These are phyloP conservation scores for Euphrasia confusa DNA, from an alignment of 257 asterid species.

Conservation along the genomic window DNA sequence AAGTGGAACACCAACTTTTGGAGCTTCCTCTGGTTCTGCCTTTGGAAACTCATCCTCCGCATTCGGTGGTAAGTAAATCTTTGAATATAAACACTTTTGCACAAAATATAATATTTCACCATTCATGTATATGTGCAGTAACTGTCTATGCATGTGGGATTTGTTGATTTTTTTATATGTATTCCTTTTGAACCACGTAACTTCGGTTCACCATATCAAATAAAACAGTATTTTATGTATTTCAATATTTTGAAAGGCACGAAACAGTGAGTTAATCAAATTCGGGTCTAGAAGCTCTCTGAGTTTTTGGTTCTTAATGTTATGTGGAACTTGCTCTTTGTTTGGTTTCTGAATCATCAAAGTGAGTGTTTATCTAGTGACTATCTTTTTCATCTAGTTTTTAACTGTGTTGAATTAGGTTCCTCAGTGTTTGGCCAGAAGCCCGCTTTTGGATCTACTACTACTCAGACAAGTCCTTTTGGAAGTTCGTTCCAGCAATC, in stretches of 20 bases:
- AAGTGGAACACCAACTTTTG: slow-evolving; percentile 73
- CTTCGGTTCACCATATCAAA: background rate
- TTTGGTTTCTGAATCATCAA: too few species aligned
- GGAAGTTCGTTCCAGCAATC: slow-evolving; percentile 90
- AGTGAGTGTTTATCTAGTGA: too few species aligned
- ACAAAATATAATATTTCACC: background rate
- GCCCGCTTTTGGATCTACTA: slow-evolving; percentile 75
- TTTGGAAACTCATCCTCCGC: slow-evolving; percentile 65
- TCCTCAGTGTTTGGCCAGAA: slow-evolving; percentile 76
- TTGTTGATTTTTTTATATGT: background rate
- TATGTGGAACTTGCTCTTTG: too few species aligned
- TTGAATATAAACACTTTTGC: slow-evolving; percentile 2
- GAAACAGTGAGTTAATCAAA: background rate
- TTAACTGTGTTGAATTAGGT: slow-evolving; percentile 36
- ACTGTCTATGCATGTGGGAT: background rate
- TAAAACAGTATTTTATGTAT: background rate
- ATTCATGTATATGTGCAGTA: background rate
- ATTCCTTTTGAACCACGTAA: background rate
- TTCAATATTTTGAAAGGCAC: background rate
- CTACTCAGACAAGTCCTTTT: slow-evolving; percentile 76
- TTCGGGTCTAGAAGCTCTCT: too few species aligned
- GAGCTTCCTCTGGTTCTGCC: slow-evolving; percentile 78
- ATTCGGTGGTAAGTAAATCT: slow-evolving; percentile 51
- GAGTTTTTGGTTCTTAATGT: background rate
- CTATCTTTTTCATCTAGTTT: background rate